Evolutionary conservation across 2,329 filamentous ascomycete genomes (phyloP).

Genomic region (Rugonectria rugulosa): DNA sequence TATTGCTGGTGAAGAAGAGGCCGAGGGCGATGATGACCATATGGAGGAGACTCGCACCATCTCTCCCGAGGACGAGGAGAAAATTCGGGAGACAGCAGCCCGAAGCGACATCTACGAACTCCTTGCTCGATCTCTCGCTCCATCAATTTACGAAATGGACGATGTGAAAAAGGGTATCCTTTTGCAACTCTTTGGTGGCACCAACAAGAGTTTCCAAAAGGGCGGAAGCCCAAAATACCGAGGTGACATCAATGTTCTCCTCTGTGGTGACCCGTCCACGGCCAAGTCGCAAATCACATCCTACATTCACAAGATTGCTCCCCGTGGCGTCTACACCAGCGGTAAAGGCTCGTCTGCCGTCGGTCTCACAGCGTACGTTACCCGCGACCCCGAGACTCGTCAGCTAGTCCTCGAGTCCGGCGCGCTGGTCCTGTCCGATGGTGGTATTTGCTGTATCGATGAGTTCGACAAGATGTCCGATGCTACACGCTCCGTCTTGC

Average conservation of each 20-base stretch:
- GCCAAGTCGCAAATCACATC: slow-evolving; percentile 93
- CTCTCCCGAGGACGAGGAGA: slow-evolving; percentile 84
- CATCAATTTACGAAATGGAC: slow-evolving; percentile 97
- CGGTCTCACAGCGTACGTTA: slow-evolving; percentile 82
- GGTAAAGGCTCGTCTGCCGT: slow-evolving; percentile 84
- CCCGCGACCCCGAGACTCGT: slow-evolving; percentile 80
- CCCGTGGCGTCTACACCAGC: slow-evolving; percentile 83
- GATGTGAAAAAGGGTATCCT: slow-evolving; percentile 99
- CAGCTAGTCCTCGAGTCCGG: slow-evolving; percentile 84
- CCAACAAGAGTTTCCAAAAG: slow-evolving; percentile 97
- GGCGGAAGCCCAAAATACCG: slow-evolving; percentile 94
- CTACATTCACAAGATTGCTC: slow-evolving; percentile 98
- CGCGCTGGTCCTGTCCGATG: slow-evolving; percentile 80
- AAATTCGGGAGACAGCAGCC: slow-evolving; percentile 81
- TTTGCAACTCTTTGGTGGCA: slow-evolving; percentile 94
- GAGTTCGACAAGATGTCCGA: slow-evolving; percentile 91
- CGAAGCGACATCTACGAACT: slow-evolving; percentile 93
- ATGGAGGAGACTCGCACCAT: slow-evolving; percentile 87
- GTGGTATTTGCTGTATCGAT: slow-evolving; percentile 85
- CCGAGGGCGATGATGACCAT: slow-evolving; percentile 71
- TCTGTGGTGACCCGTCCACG: slow-evolving; percentile 97
- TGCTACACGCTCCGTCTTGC: slow-evolving; percentile 78
- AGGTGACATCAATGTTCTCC: slow-evolving; percentile 95
- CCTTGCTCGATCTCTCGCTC: slow-evolving; percentile 86
- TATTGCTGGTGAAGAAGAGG: slow-evolving; percentile 75